A percentile compares a stretch with the other conserved stretches of the same genome.
Conservation (phyloP, 2,329 filamentous ascomycete species). For the Claviceps sorghi region DNA sequence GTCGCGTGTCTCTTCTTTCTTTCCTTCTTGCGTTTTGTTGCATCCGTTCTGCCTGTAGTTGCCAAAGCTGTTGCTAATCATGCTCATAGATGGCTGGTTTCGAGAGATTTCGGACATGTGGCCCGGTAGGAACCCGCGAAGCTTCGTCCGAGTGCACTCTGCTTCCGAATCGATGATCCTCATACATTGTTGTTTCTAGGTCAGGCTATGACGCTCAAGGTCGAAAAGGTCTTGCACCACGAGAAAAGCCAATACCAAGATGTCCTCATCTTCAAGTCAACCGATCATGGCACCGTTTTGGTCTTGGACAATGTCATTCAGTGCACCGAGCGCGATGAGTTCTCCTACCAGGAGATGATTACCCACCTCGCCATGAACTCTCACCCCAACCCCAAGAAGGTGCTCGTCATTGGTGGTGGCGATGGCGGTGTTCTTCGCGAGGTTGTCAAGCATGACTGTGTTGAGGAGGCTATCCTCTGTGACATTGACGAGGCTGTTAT, state of each 20-base stretch:
- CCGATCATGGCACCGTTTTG: slow-evolving; percentile 87
- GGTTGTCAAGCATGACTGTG: slow-evolving; percentile 95
- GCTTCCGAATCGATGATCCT: slow-evolving; percentile 1
- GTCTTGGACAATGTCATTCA: slow-evolving; percentile 99
- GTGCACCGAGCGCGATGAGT: slow-evolving; percentile 96
- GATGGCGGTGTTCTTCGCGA: slow-evolving; percentile 96
- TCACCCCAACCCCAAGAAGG: slow-evolving; percentile 95
- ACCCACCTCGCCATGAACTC: slow-evolving; percentile 96
- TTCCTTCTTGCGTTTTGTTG: neutral
- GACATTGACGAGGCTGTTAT: slow-evolving; percentile 99
- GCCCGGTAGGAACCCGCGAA: slow-evolving; percentile 41
- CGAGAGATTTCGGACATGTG: slow-evolving; percentile 98
- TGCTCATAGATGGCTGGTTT: slow-evolving; percentile 87
- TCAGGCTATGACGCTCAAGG: slow-evolving; percentile 96
- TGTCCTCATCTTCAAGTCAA: slow-evolving; percentile 96
- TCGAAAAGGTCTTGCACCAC: slow-evolving; percentile 96
- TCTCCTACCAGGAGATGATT: slow-evolving; percentile 99
- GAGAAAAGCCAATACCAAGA: slow-evolving; percentile 99
- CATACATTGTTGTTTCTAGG: slow-evolving; percentile 28
- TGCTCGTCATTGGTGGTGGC: slow-evolving; percentile 93
- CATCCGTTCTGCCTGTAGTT: neutral
- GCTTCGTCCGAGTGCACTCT: neutral
- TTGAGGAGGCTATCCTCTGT: slow-evolving; percentile 91
- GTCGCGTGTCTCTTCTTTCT: neutral
- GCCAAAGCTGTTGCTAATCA: neutral